Evolutionary conservation across 495 filamentous ascomycete species (phyloP), one percentile per base, ranked within the genome.

Genomic region (Lasiosphaeria miniovina): DNA sequence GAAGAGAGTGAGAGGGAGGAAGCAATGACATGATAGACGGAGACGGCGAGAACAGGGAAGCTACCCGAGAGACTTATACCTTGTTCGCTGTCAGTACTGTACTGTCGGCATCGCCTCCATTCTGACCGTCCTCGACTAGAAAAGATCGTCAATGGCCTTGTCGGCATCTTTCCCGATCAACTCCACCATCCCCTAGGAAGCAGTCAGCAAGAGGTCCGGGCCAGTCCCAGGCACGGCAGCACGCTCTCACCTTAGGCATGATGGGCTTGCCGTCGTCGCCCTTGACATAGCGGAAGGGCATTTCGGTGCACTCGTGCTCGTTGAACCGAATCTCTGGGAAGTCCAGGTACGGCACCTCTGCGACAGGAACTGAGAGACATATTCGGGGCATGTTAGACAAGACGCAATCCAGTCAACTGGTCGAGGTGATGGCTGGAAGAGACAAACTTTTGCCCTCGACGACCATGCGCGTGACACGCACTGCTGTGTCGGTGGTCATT

Each of bases 401-500:
- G 15, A 34, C 12, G 9, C 11, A 9, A n/a, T 4, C 12, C 12
- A 24, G 24, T 24, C 24, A 24, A 24, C 24, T 24, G 24, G 24
- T 24, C 11, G 11, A 46, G n/a, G 43, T 10, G 17, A 46, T 46
- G 24, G 24, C 17, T 24, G 14, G 11, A 24, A 24, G 24, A 24
- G 1, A 65, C 77, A 64, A 67, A 96, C 93, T 80, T 77, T 89
- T 87, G 50, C 90, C 84, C 61, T 96, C 88, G 9, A 93, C 83
- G 14, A 98, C 88, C 69, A 95, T 84, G 58, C 95, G 84, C 41
- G 94, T 96, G 9, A 97, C 94, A 59, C 94, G 81, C 38, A 96
- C 94, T 1, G 94, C 94, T 15, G 94, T 98, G 73, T 98, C 94
- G 0, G 94, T 98, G 8, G 94, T 98, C 94, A 98, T 98, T 74